Base-by-base conservation (phyloP, 2,329 filamentous ascomycete species). In the Pseudocercospora fijiensis region DNA sequence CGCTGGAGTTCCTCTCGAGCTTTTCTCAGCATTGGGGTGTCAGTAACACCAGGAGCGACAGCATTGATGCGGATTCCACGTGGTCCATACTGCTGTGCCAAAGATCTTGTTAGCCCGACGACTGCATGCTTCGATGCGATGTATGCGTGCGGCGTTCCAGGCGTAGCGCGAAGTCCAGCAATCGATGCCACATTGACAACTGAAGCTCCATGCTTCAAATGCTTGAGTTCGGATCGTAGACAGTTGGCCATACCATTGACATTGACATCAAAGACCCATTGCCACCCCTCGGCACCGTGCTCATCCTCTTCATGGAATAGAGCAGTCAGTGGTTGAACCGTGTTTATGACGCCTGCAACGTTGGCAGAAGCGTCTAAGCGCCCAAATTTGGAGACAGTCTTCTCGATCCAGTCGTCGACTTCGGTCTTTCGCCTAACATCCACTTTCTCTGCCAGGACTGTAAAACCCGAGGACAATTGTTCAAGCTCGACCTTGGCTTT, bases 401-500 rank as follows among this genome's bases (percentile, higher is more conserved):
- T 37, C 8, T 10, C 53, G 11, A 57, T 57, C 53, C 53, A 57
- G 2, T 57, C 53, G 11, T 30, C 18, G 18, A 57, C 33, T 26
- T 57, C 18, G 11, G 28, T 11, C 13, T 26, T 26, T 8, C 24
- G 53, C 6, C 53, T 22, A 1, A 57, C 26, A 22, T 57, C 53
- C 9, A 43, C 30, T 20, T 20, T 37, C 11, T 57, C 20, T 20
- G 53, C 30, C 16, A 57, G 11, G n/a, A 37, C 18, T 18, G 22
- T 20, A 26, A 30, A 13, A 74, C 72, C 24, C 27, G 52, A 20
- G 11, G 33, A 57, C 13, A 49, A 59, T 6, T 37, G 24, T 20
- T 58, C 57, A 16, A 69, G 9, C 8, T 53, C 58, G 7, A 63
- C 18, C 26, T 74, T 74, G 13, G 66, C 68, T 5, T 72, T 60